A percentile compares a stretch with the other conserved stretches of the same genome.
Conservation (phyloP, 1,284 basidiomycete genomes). For the Ganoderma multipileum region DNA sequence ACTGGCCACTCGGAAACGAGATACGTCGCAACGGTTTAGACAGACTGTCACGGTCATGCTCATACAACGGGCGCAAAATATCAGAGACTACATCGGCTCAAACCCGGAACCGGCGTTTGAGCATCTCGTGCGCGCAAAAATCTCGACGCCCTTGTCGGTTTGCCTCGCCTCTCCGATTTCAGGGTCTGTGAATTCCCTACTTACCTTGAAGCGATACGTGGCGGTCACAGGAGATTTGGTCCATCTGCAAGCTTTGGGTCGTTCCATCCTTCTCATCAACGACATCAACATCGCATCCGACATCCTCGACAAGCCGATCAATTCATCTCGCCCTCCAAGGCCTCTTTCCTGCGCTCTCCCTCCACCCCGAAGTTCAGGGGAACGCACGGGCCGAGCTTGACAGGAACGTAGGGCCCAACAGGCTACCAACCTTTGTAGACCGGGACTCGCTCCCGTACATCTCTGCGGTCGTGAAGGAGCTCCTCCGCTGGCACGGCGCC, state of each 20-base stretch:
- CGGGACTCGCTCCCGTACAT: conserved; percentile 36
- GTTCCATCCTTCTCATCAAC: conserved; percentile 9
- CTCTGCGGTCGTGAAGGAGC: conserved; percentile 37
- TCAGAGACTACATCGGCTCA: no score
- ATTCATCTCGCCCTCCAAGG: conserved; percentile 23
- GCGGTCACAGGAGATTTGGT: background rate
- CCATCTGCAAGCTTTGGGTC: conserved; percentile 3
- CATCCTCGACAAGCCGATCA: conserved; percentile 12
- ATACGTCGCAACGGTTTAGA: no score
- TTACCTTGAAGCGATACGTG: no score
- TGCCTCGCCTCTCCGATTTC: no score
- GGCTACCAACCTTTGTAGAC: conserved; percentile 38
- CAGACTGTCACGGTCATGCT: no score
- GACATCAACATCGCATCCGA: conserved; percentile 6
- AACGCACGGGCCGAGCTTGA: conserved; percentile 40
- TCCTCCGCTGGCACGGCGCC: conserved; percentile 31
- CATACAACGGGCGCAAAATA: no score
- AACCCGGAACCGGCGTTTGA: no score
- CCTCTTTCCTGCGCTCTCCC: conserved; percentile 36
- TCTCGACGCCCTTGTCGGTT: no score
- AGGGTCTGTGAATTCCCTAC: no score
- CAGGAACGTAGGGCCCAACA: conserved; percentile 29
- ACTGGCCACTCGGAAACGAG: no score
- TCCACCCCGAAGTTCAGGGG: conserved; percentile 35
- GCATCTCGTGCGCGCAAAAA: no score